These are phyloP conservation scores for Diplodia scrobiculata DNA, from an alignment of 2,329 filamentous ascomycete genomes.

Conservation along the genomic window DNA sequence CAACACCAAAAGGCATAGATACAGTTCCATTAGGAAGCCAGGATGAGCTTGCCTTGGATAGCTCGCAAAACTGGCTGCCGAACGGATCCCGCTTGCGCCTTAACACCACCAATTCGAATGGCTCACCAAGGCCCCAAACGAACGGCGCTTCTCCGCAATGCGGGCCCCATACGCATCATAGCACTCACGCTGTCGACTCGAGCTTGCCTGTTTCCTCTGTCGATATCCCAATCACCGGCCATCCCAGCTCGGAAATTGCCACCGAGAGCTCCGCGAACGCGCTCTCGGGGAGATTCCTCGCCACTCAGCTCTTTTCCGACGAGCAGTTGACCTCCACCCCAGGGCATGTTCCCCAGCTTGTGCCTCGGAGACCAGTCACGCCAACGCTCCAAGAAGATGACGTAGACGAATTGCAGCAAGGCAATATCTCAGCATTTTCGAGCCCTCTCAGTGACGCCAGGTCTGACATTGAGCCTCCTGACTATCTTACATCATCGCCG, in stretches of 20 bases:
- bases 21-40: not conserved
- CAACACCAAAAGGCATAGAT: not conserved
- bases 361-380: not conserved
- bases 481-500: constrained; percentile 7
- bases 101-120: not conserved
- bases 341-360: not conserved
- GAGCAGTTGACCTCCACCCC: not conserved
- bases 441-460: constrained; percentile 24
- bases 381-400: not conserved
- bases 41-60: constrained; percentile 22
- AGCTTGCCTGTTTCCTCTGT: not conserved
- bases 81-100: not conserved
- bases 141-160: not conserved
- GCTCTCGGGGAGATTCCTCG: not conserved
- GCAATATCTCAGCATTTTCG: not conserved
- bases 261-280: not conserved
- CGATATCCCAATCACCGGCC: not conserved
- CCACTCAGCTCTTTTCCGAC: constrained; percentile 17
- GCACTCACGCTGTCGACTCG: not conserved
- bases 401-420: constrained; percentile 26
- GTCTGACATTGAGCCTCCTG: constrained; percentile 8
- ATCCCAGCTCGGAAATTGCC: not conserved
- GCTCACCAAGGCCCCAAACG: not conserved
- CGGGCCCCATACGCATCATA: not conserved
- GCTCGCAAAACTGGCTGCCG: constrained; percentile 1